Conservation (phyloP, 352 stramenopile genomes). For the Pythium plurisporium region DNA sequence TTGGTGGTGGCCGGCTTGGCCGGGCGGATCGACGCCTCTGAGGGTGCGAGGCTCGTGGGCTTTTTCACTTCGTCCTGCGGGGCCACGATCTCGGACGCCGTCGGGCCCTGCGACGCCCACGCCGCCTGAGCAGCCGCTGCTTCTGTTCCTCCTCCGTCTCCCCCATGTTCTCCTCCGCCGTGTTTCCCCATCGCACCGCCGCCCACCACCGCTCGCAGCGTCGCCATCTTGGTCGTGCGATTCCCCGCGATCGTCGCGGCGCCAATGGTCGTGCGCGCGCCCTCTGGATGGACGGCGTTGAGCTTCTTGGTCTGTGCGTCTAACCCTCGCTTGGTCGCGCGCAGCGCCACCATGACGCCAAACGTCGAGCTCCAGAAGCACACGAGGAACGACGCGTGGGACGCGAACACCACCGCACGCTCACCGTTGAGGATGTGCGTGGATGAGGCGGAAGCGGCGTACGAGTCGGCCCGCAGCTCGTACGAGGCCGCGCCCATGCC, state of each 20-base stretch:
- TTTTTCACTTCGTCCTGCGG: neutral
- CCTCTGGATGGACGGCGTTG: slow-evolving; percentile 7
- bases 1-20: neutral
- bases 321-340: neutral
- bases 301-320: slow-evolving; percentile 2
- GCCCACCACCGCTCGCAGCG: neutral
- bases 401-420: slow-evolving; percentile 33
- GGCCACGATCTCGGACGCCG: neutral
- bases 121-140: neutral
- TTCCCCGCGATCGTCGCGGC: neutral
- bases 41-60: neutral
- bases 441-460: slow-evolving; percentile 25
- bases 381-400: slow-evolving; percentile 38
- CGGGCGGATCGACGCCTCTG: neutral
- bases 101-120: neutral
- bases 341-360: slow-evolving; percentile 4
- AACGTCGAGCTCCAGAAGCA: slow-evolving; percentile 44
- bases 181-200: neutral
- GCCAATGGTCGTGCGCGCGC: slow-evolving; percentile 2
- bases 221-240: neutral
- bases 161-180: neutral
- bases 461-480: slow-evolving; percentile 30
- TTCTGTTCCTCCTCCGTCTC: neutral
- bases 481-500: slow-evolving; percentile 60
- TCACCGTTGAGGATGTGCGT: slow-evolving; percentile 25